A percentile compares a stretch with the other conserved stretches of the same genome.
phyloP scores from a whole-genome alignment of 768 basidiomycete species.

The Pleurotus platypus region DNA sequence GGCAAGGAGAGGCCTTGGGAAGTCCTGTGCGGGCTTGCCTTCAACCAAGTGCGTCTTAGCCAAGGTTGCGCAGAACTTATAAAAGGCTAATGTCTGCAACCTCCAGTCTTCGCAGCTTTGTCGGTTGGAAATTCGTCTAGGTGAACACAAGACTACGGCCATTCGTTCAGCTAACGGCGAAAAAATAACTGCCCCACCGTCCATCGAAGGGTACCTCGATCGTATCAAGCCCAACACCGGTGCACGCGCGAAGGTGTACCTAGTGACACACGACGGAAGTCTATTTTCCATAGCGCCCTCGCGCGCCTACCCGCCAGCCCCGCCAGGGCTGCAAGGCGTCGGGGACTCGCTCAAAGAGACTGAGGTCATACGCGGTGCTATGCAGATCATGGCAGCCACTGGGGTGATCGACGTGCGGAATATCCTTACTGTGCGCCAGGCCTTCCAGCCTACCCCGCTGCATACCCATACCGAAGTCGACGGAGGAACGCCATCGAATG shows the following conservation, averaged over 20 bases:
- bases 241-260: constrained; percentile 58
- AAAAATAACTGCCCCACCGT: constrained; percentile 68
- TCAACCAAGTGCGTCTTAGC: constrained; percentile 54
- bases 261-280: constrained; percentile 69
- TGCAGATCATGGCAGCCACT: constrained; percentile 61
- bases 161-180: constrained; percentile 42
- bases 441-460: constrained; percentile 44
- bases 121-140: constrained; percentile 71
- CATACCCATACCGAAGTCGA: constrained; percentile 31
- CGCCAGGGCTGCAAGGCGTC: constrained; percentile 46
- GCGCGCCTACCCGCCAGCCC: constrained; percentile 63
- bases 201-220: constrained; percentile 84
- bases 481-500: constrained; percentile 18
- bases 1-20: constrained; percentile 65
- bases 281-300: constrained; percentile 56
- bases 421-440: constrained; percentile 62
- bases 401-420: constrained; percentile 72
- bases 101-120: constrained; percentile 23
- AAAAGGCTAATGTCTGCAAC: neutral
- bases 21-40: constrained; percentile 71
- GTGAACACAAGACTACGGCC: constrained; percentile 58
- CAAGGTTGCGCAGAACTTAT: neutral
- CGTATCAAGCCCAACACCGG: constrained; percentile 61
- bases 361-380: constrained; percentile 60
- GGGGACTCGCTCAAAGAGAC: constrained; percentile 37